A percentile compares a stretch with the other conserved stretches of the same genome.
phyloP scores from a whole-genome alignment of 768 basidiomycete genomes.

The Leccinellum rugosiceps region DNA sequence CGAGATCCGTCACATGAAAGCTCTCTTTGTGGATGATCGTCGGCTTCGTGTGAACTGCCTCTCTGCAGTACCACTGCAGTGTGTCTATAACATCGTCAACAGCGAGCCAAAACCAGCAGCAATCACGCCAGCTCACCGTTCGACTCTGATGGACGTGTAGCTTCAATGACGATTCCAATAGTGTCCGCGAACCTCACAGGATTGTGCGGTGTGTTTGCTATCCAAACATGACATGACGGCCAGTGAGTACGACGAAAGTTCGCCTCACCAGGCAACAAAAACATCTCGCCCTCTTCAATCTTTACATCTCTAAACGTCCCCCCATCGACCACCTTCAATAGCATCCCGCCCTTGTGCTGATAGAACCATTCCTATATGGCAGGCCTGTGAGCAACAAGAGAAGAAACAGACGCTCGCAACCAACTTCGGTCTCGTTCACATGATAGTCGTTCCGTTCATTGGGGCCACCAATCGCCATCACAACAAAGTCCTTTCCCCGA shows the following conservation, averaged over 20 bases:
- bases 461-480: constrained; percentile 97
- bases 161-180: constrained; percentile 88
- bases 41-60: constrained; percentile 54
- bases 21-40: constrained; percentile 80
- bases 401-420: neutral
- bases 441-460: constrained; percentile 95
- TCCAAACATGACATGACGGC: neutral
- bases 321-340: constrained; percentile 81
- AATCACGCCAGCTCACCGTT: constrained; percentile 50
- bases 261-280: constrained; percentile 78
- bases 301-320: constrained; percentile 77
- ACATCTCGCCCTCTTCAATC: constrained; percentile 97
- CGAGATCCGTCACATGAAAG: constrained; percentile 88
- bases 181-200: constrained; percentile 90
- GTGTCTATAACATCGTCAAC: constrained; percentile 54
- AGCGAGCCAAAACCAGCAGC: neutral
- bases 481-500: constrained; percentile 78
- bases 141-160: constrained; percentile 70
- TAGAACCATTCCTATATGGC: constrained; percentile 89
- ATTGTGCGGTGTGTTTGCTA: constrained; percentile 95
- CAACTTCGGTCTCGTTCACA: constrained; percentile 89
- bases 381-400: neutral
- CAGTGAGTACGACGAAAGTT: neutral
- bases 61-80: constrained; percentile 88
- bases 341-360: constrained; percentile 92